These are phyloP conservation scores for Geosmithia putterillii DNA, from an alignment of 2,329 filamentous ascomycete species.

Conservation along the genomic window DNA sequence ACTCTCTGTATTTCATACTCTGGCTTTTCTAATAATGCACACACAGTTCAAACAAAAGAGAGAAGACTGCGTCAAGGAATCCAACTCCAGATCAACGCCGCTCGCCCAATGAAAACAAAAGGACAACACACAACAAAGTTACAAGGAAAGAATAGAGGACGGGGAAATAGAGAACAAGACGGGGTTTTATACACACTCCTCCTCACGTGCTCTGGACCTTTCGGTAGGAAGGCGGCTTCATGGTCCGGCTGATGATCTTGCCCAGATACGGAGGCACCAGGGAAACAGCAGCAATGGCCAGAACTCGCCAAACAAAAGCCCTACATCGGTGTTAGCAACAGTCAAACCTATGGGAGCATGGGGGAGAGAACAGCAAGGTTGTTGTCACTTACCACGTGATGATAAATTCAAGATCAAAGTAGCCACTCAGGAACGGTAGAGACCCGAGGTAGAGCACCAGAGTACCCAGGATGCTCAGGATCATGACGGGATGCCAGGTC, in stretches of 20 bases:
- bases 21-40: not conserved
- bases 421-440: constrained; percentile 76
- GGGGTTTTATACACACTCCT: not conserved
- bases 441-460: constrained; percentile 68
- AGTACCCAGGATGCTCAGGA: constrained; percentile 71
- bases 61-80: not conserved
- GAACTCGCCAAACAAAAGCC: constrained; percentile 81
- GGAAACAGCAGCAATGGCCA: constrained; percentile 67
- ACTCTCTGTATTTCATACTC: not conserved
- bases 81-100: not conserved
- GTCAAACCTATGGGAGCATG: constrained; percentile 1
- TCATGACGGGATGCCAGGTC: constrained; percentile 94
- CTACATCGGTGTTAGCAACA: constrained; percentile 23
- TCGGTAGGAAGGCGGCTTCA: constrained; percentile 87
- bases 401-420: constrained; percentile 77
- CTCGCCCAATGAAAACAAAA: not conserved
- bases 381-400: constrained; percentile 45
- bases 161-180: not conserved
- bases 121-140: not conserved
- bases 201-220: constrained; percentile 65
- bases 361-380: not conserved
- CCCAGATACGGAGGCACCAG: constrained; percentile 77
- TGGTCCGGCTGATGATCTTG: constrained; percentile 71
- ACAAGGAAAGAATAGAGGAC: too few relatives aligned
- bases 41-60: not conserved